These are phyloP conservation scores for Staphylotrichum tortipilum DNA, from an alignment of 495 filamentous ascomycete genomes.

Conservation along the genomic window DNA sequence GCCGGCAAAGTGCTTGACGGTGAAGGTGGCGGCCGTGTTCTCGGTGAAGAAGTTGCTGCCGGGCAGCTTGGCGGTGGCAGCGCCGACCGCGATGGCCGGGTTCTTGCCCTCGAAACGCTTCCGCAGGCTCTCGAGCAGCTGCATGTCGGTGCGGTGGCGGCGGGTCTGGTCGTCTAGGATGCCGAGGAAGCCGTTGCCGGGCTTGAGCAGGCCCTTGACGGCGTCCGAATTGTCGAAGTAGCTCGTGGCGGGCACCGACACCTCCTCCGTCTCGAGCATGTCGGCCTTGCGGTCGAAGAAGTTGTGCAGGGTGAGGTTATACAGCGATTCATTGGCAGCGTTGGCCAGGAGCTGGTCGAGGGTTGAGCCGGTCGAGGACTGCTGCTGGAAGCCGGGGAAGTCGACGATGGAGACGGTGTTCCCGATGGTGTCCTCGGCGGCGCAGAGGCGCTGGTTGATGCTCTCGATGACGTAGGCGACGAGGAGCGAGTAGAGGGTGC, in stretches of 20 bases:
- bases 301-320: slow-evolving; percentile 86
- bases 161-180: slow-evolving; percentile 93
- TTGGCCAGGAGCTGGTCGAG: slow-evolving; percentile 94
- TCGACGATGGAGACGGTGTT: slow-evolving; percentile 95
- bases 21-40: slow-evolving; percentile 68
- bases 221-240: slow-evolving; percentile 97
- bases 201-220: slow-evolving; percentile 80
- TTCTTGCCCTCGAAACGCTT: slow-evolving; percentile 94
- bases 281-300: slow-evolving; percentile 94
- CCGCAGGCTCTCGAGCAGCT: slow-evolving; percentile 79
- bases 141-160: slow-evolving; percentile 76
- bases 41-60: slow-evolving; percentile 77
- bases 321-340: slow-evolving; percentile 80
- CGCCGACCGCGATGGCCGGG: slow-evolving; percentile 70
- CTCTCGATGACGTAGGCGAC: slow-evolving; percentile 88
- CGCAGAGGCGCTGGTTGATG: slow-evolving; percentile 84
- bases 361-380: slow-evolving; percentile 68
- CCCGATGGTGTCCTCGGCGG: slow-evolving; percentile 74
- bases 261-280: slow-evolving; percentile 84
- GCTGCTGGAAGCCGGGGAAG: slow-evolving; percentile 89
- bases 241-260: slow-evolving; percentile 77
- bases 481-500: slow-evolving; percentile 90
- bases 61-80: slow-evolving; percentile 56
- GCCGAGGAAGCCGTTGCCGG: slow-evolving; percentile 82
- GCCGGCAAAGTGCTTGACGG: slow-evolving; percentile 88